Conservation (phyloP, 768 basidiomycete species). For the Boletus reticuloceps region DNA sequence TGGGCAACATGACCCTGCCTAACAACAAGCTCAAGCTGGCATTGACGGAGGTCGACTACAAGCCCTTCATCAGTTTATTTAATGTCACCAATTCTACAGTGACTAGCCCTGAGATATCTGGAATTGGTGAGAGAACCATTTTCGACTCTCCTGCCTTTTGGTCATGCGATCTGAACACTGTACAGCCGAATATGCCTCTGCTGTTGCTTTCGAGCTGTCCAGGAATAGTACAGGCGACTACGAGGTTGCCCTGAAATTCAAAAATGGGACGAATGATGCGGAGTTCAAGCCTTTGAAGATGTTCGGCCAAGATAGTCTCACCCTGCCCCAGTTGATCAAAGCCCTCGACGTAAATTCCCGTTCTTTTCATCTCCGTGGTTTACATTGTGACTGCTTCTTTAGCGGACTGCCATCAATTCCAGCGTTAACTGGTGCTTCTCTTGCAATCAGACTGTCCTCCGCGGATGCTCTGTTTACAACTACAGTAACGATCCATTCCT, state of each 20-base stretch:
- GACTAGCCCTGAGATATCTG: constrained; percentile 50
- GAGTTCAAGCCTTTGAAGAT: constrained; percentile 62
- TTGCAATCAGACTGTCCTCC: constrained; percentile 33
- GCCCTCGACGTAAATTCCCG: constrained; percentile 16
- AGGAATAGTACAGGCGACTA: constrained; percentile 64
- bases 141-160: background rate
- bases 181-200: constrained; percentile 69
- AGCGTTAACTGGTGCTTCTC: constrained; percentile 34
- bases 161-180: background rate
- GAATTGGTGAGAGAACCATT: constrained; percentile 52
- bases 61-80: constrained; percentile 87
- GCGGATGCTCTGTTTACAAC: constrained; percentile 32
- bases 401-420: constrained; percentile 29
- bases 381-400: background rate
- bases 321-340: constrained; percentile 16
- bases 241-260: constrained; percentile 77
- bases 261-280: constrained; percentile 63
- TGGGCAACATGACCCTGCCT: constrained; percentile 74
- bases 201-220: constrained; percentile 67
- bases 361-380: background rate
- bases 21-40: constrained; percentile 75
- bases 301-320: constrained; percentile 45
- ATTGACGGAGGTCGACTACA: constrained; percentile 77
- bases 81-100: constrained; percentile 64
- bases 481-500: constrained; percentile 29